Conservation (phyloP, 2,329 filamentous ascomycete genomes). For the Sclerotinia minor region DNA sequence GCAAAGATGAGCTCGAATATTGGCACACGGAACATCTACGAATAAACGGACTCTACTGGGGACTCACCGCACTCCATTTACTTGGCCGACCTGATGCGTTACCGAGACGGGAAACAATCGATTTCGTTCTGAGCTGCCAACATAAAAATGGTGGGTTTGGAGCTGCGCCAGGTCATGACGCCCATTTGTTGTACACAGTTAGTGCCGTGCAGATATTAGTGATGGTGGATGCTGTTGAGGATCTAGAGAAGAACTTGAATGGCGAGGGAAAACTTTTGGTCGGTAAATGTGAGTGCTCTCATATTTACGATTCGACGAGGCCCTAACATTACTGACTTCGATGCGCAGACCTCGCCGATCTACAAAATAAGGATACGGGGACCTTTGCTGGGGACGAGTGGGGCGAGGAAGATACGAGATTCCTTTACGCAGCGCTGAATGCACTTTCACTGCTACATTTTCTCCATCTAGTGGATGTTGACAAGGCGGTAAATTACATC, state of each 20-base stretch:
- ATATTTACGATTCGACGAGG: conserved; percentile 7
- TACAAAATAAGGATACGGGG: conserved; percentile 79
- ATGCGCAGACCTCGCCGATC: conserved; percentile 68
- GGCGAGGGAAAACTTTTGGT: conserved; percentile 65
- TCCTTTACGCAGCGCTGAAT: conserved; percentile 87
- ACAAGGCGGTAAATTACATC: conserved; percentile 77
- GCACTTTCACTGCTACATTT: conserved; percentile 81
- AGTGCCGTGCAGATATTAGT: conserved; percentile 93
- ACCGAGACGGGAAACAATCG: conserved; percentile 75
- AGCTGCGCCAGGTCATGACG: conserved; percentile 89
- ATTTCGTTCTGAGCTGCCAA: conserved; percentile 95
- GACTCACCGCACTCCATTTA: conserved; percentile 82
- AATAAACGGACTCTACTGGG: conserved; percentile 96
- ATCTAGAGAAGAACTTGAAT: conserved; percentile 65
- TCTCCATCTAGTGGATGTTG: conserved; percentile 71
- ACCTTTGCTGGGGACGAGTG: conserved; percentile 94
- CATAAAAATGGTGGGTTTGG: conserved; percentile 88
- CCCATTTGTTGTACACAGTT: conserved; percentile 94
- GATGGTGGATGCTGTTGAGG: conserved; percentile 79
- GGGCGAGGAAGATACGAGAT: conserved; percentile 94
- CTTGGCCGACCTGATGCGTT: conserved; percentile 79
- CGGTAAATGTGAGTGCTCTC: conserved; percentile 70
- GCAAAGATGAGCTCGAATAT: conserved; percentile 93
- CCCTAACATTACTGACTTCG: conserved; percentile 25
- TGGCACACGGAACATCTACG: conserved; percentile 97